phyloP scores from a whole-genome alignment of 768 basidiomycete genomes.

The Mycena rosella region DNA sequence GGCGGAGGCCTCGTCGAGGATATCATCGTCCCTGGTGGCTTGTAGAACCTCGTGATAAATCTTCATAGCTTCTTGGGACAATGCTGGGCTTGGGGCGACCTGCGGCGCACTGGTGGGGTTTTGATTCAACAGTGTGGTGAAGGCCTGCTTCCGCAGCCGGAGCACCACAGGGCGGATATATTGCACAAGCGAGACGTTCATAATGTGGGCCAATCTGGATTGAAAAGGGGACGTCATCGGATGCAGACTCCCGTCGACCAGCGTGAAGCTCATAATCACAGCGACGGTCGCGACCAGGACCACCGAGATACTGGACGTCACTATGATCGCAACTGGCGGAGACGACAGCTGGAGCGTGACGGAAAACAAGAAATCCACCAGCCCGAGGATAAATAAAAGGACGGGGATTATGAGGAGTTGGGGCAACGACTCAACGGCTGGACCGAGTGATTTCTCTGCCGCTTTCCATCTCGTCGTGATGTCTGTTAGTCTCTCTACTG shows the following conservation, averaged over 20 bases:
- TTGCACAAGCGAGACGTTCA: conserved; percentile 6
- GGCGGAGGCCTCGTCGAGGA: conserved; percentile 33
- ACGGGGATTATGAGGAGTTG: conserved; percentile 35
- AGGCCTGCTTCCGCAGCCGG: background rate
- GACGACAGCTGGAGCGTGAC: conserved; percentile 23
- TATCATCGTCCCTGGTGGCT: conserved; percentile 33
- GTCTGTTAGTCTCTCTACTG: conserved; percentile 30
- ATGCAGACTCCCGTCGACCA: conserved; percentile 24
- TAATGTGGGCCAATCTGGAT: conserved; percentile 11
- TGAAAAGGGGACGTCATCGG: conserved; percentile 27
- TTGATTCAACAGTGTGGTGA: background rate
- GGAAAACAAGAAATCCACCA: conserved; percentile 33
- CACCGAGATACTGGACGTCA: conserved; percentile 21
- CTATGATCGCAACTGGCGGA: conserved; percentile 7
- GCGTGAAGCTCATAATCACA: conserved; percentile 1
- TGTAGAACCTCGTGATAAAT: conserved; percentile 37
- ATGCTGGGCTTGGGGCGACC: background rate
- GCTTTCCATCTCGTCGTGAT: conserved; percentile 35
- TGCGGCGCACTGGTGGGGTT: background rate
- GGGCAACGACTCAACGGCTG: conserved; percentile 31
- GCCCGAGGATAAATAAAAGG: conserved; percentile 35
- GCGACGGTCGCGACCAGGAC: conserved; percentile 25
- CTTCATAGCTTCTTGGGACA: conserved; percentile 5
- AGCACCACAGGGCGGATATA: background rate
- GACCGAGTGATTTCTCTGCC: conserved; percentile 28